Evolutionary conservation across 2,329 filamentous ascomycete genomes (phyloP).

Genomic region (Gremmenia infestans): DNA sequence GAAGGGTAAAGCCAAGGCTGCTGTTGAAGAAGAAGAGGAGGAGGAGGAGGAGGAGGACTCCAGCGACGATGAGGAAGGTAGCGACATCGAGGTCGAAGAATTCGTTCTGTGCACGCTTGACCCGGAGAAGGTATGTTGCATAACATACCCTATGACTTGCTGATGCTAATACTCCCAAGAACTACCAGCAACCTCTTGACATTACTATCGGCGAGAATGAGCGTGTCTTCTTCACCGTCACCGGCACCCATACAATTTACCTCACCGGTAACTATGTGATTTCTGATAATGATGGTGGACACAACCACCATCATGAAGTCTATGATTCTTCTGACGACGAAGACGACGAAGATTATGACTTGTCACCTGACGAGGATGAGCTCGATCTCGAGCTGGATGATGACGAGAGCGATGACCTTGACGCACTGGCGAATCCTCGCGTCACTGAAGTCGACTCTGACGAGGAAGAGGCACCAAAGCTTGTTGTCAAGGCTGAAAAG

Average conservation of each 20-base stretch:
- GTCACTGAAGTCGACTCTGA: slow-evolving; percentile 79
- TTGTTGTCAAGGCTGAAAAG: slow-evolving; percentile 40
- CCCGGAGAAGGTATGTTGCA: slow-evolving; percentile 70
- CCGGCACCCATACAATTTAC: slow-evolving; percentile 83
- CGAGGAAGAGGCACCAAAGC: slow-evolving; percentile 66
- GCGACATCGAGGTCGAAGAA: slow-evolving; percentile 71
- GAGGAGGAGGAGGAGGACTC: slow-evolving; percentile 43
- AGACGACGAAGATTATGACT: slow-evolving; percentile 72
- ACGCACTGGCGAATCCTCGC: slow-evolving; percentile 72
- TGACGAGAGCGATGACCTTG: slow-evolving; percentile 70
- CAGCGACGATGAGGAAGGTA: slow-evolving; percentile 56
- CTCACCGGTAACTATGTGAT: slow-evolving; percentile 96
- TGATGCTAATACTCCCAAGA: slow-evolving; percentile 47
- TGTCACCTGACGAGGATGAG: slow-evolving; percentile 75
- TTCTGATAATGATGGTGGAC: slow-evolving; percentile 52
- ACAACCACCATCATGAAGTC: slow-evolving; percentile 52
- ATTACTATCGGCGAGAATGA: slow-evolving; percentile 87
- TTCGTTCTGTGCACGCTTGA: slow-evolving; percentile 95
- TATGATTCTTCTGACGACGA: slow-evolving; percentile 56
- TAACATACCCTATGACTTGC: not conserved
- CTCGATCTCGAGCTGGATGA: slow-evolving; percentile 51
- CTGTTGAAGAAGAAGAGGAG: slow-evolving; percentile 47
- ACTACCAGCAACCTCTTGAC: slow-evolving; percentile 92
- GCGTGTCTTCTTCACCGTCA: slow-evolving; percentile 86
- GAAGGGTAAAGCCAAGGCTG: slow-evolving; percentile 69